Evolutionary conservation across 345 rosid species (phyloP).

Genomic region (Ceriops tagal): DNA sequence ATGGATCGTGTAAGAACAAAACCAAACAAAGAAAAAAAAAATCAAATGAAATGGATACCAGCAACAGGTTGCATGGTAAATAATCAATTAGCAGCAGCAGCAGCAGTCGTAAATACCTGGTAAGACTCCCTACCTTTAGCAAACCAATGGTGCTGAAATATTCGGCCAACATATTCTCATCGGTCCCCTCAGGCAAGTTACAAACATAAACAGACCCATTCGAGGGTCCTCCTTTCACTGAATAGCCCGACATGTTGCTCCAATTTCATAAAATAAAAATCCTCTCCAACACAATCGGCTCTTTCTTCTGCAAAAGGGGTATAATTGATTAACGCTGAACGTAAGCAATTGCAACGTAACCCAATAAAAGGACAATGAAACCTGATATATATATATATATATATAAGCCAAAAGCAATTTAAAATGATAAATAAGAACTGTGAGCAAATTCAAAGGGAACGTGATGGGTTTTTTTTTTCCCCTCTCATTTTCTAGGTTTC

Average conservation of each 20-base stretch:
- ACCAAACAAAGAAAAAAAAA: neutral
- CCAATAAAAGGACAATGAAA: no score
- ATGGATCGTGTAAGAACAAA: neutral
- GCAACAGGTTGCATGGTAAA: neutral
- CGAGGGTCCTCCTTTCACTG: conserved; percentile 50
- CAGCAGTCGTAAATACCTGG: neutral
- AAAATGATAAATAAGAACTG: no score
- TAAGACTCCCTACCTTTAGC: conserved; percentile 60
- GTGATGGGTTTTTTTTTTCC: no score
- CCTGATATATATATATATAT: no score
- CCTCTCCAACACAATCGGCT: no score
- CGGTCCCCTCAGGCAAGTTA: conserved; percentile 82
- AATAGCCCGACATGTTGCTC: conserved; percentile 59
- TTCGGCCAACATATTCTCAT: conserved; percentile 84
- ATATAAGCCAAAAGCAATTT: no score
- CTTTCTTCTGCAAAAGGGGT: no score
- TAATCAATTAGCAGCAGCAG: neutral
- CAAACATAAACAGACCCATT: conserved; percentile 85
- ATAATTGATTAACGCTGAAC: no score
- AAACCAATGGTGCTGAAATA: conserved; percentile 93
- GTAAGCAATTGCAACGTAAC: no score
- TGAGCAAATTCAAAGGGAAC: no score
- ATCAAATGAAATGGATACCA: no score
- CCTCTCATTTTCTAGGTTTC: no score
- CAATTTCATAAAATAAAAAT: conserved; percentile 32